A percentile compares a stretch with the other conserved stretches of the same genome.
Conservation (phyloP, 352 stramenopile genomes). For the Globisporangium irregulare region DNA sequence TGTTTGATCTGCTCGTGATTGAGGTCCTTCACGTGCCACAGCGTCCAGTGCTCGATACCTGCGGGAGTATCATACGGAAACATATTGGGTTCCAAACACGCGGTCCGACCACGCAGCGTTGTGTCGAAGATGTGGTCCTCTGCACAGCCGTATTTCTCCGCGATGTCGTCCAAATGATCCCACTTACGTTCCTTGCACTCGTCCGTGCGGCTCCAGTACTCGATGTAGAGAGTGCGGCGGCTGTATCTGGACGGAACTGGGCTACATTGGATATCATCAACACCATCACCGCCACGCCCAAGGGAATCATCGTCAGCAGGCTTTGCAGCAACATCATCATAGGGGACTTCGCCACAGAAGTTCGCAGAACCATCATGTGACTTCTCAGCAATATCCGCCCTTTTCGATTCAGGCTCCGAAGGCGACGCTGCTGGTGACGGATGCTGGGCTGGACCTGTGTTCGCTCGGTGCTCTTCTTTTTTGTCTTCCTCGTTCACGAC, state of each 20-base stretch:
- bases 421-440: neutral
- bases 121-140: slow-evolving; percentile 86
- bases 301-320: slow-evolving; percentile 22
- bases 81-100: slow-evolving; percentile 86
- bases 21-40: slow-evolving; percentile 81
- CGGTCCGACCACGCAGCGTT: slow-evolving; percentile 76
- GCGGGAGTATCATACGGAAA: slow-evolving; percentile 87
- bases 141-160: slow-evolving; percentile 62
- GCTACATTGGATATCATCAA: slow-evolving; percentile 66
- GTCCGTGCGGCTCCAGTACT: slow-evolving; percentile 87
- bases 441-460: slow-evolving; percentile 24
- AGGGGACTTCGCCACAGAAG: neutral
- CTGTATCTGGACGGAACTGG: slow-evolving; percentile 26
- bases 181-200: slow-evolving; percentile 88
- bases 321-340: slow-evolving; percentile 16
- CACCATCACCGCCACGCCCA: slow-evolving; percentile 26
- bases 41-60: slow-evolving; percentile 88
- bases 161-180: slow-evolving; percentile 84
- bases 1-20: slow-evolving; percentile 82
- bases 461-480: slow-evolving; percentile 6
- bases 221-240: slow-evolving; percentile 81
- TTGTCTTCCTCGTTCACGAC: slow-evolving; percentile 21
- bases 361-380: slow-evolving; percentile 8
- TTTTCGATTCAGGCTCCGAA: slow-evolving; percentile 1
- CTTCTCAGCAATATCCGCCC: neutral